These are phyloP conservation scores for Eutrema salsugineum DNA, from an alignment of 441 rosid genomes.

Conservation along the genomic window DNA sequence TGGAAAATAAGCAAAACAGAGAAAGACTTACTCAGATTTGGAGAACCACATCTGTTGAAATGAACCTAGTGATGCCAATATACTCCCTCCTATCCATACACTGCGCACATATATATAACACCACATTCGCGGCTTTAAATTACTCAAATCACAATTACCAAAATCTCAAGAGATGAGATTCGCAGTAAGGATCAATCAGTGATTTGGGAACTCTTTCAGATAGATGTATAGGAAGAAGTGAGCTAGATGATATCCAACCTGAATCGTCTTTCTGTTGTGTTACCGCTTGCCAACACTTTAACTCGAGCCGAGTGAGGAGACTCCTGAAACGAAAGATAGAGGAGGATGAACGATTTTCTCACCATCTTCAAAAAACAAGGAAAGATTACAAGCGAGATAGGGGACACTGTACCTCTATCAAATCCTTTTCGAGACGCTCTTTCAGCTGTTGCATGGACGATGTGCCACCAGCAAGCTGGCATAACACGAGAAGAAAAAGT, in stretches of 20 bases:
- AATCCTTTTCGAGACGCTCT: constrained; percentile 98
- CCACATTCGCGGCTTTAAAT: background rate
- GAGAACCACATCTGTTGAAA: constrained; percentile 99
- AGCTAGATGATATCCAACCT: constrained; percentile 44
- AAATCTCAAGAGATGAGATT: background rate
- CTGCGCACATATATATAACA: constrained; percentile 47
- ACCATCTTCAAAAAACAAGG: background rate
- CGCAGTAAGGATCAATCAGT: background rate
- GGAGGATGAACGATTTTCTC: background rate
- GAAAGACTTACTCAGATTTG: constrained; percentile 87
- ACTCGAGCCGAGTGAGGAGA: constrained; percentile 99
- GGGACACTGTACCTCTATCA: constrained; percentile 68
- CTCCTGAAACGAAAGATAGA: constrained; percentile 53
- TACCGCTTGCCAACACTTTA: constrained; percentile 95
- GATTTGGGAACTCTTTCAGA: background rate
- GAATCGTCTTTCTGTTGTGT: constrained; percentile 97
- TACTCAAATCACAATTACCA: background rate
- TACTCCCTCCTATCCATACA: constrained; percentile 98
- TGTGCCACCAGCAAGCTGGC: constrained; percentile 98
- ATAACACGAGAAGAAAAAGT: constrained; percentile 16
- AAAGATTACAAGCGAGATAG: background rate
- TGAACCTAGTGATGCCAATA: constrained; percentile 97
- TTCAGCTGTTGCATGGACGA: constrained; percentile 99
- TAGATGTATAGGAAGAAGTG: background rate
- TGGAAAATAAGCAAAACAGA: background rate